Evolutionary conservation across 2,329 filamentous ascomycete genomes (phyloP).

Genomic region (Pseudogymnoascus sp.): DNA sequence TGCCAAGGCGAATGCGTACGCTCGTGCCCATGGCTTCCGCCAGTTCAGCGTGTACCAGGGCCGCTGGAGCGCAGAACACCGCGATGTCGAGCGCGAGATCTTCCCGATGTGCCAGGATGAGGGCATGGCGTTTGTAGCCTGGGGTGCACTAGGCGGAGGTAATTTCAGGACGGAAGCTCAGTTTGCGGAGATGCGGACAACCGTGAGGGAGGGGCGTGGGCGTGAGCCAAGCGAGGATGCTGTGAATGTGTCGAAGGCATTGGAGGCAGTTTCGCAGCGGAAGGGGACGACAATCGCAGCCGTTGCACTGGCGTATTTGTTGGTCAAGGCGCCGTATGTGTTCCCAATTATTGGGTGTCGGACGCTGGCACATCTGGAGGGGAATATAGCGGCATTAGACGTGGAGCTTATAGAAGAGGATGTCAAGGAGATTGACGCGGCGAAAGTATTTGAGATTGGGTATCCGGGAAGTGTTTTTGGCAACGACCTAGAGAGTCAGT

Average conservation of each 20-base stretch:
- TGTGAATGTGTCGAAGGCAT: slow-evolving; percentile 43
- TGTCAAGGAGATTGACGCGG: slow-evolving; percentile 55
- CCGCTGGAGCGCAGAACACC: slow-evolving; percentile 49
- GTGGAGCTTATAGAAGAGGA: slow-evolving; percentile 52
- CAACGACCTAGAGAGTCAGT: slow-evolving; percentile 28
- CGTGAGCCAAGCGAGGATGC: slow-evolving; percentile 39
- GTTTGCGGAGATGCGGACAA: slow-evolving; percentile 32
- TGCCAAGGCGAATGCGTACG: slow-evolving; percentile 58
- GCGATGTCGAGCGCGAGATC: slow-evolving; percentile 57
- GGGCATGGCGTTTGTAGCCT: slow-evolving; percentile 49
- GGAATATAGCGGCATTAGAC: slow-evolving; percentile 59
- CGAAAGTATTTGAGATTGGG: slow-evolving; percentile 52
- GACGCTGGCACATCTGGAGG: slow-evolving; percentile 59
- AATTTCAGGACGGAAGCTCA: slow-evolving; percentile 42
- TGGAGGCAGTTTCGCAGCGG: slow-evolving; percentile 43
- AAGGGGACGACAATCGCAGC: slow-evolving; percentile 50
- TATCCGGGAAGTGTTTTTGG: slow-evolving; percentile 57
- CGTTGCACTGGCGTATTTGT: slow-evolving; percentile 63
- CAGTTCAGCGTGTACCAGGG: slow-evolving; percentile 64
- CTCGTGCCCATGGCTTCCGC: slow-evolving; percentile 58
- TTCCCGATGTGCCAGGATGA: slow-evolving; percentile 49
- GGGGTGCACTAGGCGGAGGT: slow-evolving; percentile 44
- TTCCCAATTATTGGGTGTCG: slow-evolving; percentile 66
- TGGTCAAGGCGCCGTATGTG: slow-evolving; percentile 62
- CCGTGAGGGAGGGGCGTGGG: slow-evolving; percentile 21